Conservation (phyloP, 1,139 yeast species). For the Kodamaea suecica region DNA sequence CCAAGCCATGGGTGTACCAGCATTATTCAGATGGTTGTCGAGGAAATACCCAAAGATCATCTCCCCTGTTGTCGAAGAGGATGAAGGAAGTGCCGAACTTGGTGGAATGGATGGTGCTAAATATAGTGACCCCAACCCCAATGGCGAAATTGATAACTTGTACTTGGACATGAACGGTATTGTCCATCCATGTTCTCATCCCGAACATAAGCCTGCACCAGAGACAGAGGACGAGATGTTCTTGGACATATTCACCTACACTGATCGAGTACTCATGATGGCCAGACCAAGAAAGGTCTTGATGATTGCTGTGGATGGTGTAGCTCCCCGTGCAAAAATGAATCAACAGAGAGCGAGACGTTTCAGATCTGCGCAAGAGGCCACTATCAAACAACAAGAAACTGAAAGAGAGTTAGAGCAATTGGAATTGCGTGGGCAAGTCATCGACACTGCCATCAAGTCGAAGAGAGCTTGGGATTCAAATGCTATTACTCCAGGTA, state of each 20-base stretch:
- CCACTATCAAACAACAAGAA: slow-evolving; percentile 66
- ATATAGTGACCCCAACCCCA: slow-evolving; percentile 80
- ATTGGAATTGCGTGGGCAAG: slow-evolving; percentile 57
- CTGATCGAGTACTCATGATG: slow-evolving; percentile 86
- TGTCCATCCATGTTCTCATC: slow-evolving; percentile 97
- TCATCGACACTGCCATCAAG: slow-evolving; percentile 61
- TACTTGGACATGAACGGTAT: slow-evolving; percentile 97
- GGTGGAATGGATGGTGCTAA: slow-evolving; percentile 50
- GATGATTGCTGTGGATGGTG: slow-evolving; percentile 97
- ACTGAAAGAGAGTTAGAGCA: slow-evolving; percentile 51
- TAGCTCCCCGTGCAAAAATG: slow-evolving; percentile 98
- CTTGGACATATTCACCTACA: slow-evolving; percentile 81
- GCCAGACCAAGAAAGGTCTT: slow-evolving; percentile 91
- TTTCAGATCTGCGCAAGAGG: slow-evolving; percentile 92
- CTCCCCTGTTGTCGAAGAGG: slow-evolving; percentile 83
- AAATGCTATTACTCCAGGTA: slow-evolving; percentile 98
- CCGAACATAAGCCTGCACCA: slow-evolving; percentile 91
- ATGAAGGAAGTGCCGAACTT: slow-evolving; percentile 42
- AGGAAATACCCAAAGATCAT: slow-evolving; percentile 91
- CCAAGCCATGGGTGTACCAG: slow-evolving; percentile 76
- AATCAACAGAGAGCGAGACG: slow-evolving; percentile 96
- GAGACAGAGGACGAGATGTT: slow-evolving; percentile 95
- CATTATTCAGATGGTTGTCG: slow-evolving; percentile 95
- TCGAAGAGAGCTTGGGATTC: slow-evolving; percentile 74
- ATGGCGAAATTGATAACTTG: slow-evolving; percentile 90